Conservation (phyloP, 495 filamentous ascomycete species). For the Friedmanniomyces endolithicus region DNA sequence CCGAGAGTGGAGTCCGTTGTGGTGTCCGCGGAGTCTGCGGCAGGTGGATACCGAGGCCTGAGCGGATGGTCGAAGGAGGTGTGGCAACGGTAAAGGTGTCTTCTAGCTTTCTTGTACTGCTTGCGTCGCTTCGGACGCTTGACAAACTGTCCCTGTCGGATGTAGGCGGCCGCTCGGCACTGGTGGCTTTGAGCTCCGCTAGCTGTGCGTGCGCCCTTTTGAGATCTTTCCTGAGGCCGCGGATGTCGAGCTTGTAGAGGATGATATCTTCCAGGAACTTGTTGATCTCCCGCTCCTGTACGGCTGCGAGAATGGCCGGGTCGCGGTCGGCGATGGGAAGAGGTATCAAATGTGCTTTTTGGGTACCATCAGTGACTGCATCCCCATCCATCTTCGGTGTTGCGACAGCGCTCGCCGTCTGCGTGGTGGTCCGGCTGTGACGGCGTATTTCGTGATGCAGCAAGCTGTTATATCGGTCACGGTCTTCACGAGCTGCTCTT, state of each 20-base stretch:
- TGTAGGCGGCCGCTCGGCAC: slow-evolving; percentile 1
- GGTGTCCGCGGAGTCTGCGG: slow-evolving; percentile 2
- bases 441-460: slow-evolving; percentile 10
- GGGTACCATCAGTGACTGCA: background rate
- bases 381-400: background rate
- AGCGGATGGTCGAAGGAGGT: background rate
- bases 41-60: slow-evolving; percentile 5
- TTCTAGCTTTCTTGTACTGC: background rate
- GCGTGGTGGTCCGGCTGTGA: slow-evolving; percentile 2
- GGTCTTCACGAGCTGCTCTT: slow-evolving; percentile 1
- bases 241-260: slow-evolving; percentile 20
- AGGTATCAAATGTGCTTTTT: background rate
- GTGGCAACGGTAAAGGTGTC: too few relatives aligned
- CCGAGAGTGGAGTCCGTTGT: background rate
- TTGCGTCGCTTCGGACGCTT: background rate
- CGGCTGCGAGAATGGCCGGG: background rate
- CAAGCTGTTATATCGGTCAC: slow-evolving; percentile 10
- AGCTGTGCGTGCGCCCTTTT: slow-evolving; percentile 13
- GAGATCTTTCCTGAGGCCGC: slow-evolving; percentile 19
- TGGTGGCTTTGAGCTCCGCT: background rate
- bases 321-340: background rate
- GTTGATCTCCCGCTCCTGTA: slow-evolving; percentile 11
- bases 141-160: slow-evolving; percentile 5
- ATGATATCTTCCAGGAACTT: slow-evolving; percentile 18
- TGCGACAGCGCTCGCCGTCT: background rate